Conservation (phyloP, 495 filamentous ascomycete species). For the Hypomontagnella submonticulosa region DNA sequence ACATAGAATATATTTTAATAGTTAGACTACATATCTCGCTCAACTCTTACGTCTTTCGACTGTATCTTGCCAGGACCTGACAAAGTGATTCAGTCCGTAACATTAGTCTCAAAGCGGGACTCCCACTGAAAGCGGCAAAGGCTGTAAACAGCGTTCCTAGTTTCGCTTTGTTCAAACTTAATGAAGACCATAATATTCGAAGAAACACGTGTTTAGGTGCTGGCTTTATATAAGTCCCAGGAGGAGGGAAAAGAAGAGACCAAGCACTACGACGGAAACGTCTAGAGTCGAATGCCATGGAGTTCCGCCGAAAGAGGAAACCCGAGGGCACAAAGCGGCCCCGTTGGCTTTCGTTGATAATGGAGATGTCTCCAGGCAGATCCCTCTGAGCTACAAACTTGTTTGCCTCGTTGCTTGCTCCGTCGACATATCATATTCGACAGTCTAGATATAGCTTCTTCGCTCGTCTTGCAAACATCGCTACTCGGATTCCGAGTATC, state of each 20-base stretch:
- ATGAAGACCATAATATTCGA: slow-evolving; percentile 6
- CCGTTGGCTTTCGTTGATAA: slow-evolving; percentile 30
- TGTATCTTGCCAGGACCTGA: neutral
- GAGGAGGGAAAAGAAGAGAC: neutral
- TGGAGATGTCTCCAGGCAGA: slow-evolving; percentile 17
- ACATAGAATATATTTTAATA: slow-evolving; percentile 24
- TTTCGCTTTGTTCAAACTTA: slow-evolving; percentile 27
- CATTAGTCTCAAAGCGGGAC: slow-evolving; percentile 10
- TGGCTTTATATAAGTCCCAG: slow-evolving; percentile 16
- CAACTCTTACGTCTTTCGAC: no score
- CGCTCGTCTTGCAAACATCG: neutral
- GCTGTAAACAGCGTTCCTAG: slow-evolving; percentile 14
- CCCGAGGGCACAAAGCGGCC: slow-evolving; percentile 27
- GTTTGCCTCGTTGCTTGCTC: slow-evolving; percentile 3
- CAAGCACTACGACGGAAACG: slow-evolving; percentile 31
- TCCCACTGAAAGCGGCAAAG: slow-evolving; percentile 33
- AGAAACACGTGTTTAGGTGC: slow-evolving; percentile 2
- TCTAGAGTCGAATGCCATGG: slow-evolving; percentile 19
- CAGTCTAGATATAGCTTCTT: neutral
- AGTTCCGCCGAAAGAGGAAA: slow-evolving; percentile 31
- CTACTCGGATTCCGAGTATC: neutral
- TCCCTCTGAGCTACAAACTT: neutral
- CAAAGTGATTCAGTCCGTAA: neutral
- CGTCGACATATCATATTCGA: neutral
- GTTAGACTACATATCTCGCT: neutral